Evolutionary conservation across 345 rosid genomes (phyloP).

Genomic region (Camelina laxa): DNA sequence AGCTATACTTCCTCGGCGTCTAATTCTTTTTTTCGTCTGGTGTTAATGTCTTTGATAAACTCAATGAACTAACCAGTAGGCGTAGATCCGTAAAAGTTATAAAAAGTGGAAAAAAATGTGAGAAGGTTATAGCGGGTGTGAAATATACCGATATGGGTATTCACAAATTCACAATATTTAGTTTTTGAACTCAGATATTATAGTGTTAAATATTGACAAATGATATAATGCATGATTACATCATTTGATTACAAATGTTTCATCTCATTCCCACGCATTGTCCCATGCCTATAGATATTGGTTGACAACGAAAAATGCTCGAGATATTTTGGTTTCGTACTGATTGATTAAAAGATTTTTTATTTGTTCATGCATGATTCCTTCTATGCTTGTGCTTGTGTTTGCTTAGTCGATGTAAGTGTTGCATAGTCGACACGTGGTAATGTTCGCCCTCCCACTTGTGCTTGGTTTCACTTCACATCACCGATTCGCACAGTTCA

Average conservation of each 20-base stretch:
- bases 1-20: neutral
- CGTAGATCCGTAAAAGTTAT: no score
- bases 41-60: no score
- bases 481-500: conserved; percentile 27
- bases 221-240: neutral
- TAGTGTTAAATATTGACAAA: no score
- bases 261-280: neutral
- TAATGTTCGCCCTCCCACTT: conserved; percentile 33
- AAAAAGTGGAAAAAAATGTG: no score
- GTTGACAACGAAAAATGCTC: neutral
- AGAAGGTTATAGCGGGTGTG: no score
- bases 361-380: conserved; percentile 10
- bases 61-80: no score
- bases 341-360: neutral
- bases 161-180: neutral
- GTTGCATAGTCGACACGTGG: conserved; percentile 39
- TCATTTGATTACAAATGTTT: neutral
- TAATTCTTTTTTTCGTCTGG: neutral
- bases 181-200: neutral
- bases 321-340: conserved; percentile 36
- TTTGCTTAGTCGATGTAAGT: conserved; percentile 21
- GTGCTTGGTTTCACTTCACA: conserved; percentile 27
- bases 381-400: conserved; percentile 21
- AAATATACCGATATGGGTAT: neutral
- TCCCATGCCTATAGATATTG: neutral